Conservation (phyloP, 1,284 basidiomycete genomes). For the Boletellus deceptivus region DNA sequence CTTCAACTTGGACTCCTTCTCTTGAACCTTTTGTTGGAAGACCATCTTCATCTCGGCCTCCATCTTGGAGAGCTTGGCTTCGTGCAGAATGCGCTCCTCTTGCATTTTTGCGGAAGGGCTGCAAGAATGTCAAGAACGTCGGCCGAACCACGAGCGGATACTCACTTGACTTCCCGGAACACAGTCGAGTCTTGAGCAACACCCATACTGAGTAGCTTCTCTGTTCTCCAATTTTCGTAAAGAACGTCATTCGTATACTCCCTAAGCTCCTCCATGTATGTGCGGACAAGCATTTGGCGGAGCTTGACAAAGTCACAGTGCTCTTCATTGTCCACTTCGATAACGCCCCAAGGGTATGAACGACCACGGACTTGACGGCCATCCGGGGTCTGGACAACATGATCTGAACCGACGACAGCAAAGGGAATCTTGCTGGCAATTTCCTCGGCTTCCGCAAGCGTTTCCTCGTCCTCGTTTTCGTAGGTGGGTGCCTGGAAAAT, state of each 20-base stretch:
- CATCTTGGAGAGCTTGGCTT: slow-evolving; percentile 97
- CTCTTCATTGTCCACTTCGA: slow-evolving; percentile 97
- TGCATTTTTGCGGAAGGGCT: slow-evolving; percentile 94
- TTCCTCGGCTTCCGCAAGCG: slow-evolving; percentile 91
- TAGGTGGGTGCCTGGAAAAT: slow-evolving; percentile 96
- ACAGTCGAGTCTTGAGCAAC: slow-evolving; percentile 94
- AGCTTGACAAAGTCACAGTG: slow-evolving; percentile 99
- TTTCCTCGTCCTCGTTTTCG: slow-evolving; percentile 97
- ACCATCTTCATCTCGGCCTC: slow-evolving; percentile 99
- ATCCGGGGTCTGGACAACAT: slow-evolving; percentile 75
- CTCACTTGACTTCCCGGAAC: slow-evolving; percentile 98
- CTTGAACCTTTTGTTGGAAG: slow-evolving; percentile 98
- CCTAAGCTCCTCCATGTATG: slow-evolving; percentile 97
- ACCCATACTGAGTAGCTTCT: slow-evolving; percentile 93
- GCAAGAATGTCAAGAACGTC: slow-evolving; percentile 12
- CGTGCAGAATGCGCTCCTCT: slow-evolving; percentile 90
- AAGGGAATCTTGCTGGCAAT: slow-evolving; percentile 97
- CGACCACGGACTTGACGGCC: slow-evolving; percentile 90
- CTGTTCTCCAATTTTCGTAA: slow-evolving; percentile 96
- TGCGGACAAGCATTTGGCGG: slow-evolving; percentile 95
- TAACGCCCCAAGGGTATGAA: slow-evolving; percentile 94
- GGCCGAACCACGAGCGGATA: slow-evolving; percentile 15
- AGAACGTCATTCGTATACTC: slow-evolving; percentile 92
- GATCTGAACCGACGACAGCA: slow-evolving; percentile 92
- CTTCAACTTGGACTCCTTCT: slow-evolving; percentile 97